phyloP scores from a whole-genome alignment of 2,329 filamentous ascomycete species.

The Aureobasidium sp. region DNA sequence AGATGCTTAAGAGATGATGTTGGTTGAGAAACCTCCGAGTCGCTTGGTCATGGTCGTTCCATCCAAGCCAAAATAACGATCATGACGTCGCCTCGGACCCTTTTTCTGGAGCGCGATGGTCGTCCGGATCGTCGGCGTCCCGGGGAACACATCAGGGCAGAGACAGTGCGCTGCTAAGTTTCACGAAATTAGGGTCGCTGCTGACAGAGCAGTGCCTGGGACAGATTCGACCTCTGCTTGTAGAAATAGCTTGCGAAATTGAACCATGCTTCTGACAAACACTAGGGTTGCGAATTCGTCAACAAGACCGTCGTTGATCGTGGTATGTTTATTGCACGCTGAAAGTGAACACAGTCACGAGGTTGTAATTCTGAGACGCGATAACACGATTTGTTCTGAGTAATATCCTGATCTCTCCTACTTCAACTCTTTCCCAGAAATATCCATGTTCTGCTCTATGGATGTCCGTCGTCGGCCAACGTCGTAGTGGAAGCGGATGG shows the following conservation, averaged over 20 bases:
- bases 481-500: neutral
- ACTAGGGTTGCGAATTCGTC: neutral
- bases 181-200: neutral
- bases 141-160: neutral
- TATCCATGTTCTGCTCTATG: neutral
- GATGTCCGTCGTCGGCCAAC: neutral
- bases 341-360: neutral
- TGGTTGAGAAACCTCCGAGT: neutral
- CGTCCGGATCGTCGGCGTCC: neutral
- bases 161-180: neutral
- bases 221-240: neutral
- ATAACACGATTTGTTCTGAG: neutral
- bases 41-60: neutral
- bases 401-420: neutral
- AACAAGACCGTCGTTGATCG: neutral
- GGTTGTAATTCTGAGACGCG: neutral
- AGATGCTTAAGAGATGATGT: neutral
- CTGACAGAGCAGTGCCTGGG: neutral
- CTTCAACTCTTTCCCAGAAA: too few species aligned
- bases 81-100: constrained; percentile 7
- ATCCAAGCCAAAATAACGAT: neutral
- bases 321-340: neutral
- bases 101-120: neutral
- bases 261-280: neutral
- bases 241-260: constrained; percentile 1